Conservation (phyloP, 768 basidiomycete species). For the Amanita exitialis region DNA sequence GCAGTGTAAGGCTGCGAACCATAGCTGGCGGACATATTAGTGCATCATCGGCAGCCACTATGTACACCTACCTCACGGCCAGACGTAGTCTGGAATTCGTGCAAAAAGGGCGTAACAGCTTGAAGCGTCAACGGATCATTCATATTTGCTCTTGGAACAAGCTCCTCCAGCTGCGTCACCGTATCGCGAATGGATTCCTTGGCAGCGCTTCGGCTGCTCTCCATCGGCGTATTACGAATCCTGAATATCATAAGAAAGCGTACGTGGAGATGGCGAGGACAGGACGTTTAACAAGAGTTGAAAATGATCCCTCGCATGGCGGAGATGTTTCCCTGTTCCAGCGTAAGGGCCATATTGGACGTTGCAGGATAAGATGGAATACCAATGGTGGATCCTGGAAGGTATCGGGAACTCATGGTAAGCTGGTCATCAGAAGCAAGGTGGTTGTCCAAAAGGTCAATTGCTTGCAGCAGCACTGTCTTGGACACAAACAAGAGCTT, state of each 20-base stretch:
- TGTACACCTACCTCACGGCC: slow-evolving; percentile 58
- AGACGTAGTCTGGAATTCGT: slow-evolving; percentile 69
- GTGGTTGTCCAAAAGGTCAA: slow-evolving; percentile 59
- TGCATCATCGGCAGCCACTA: background rate
- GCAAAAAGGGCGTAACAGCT: slow-evolving; percentile 72
- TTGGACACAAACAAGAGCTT: slow-evolving; percentile 60
- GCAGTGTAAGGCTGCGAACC: slow-evolving; percentile 81
- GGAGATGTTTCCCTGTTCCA: slow-evolving; percentile 66
- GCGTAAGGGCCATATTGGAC: background rate
- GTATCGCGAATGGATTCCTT: slow-evolving; percentile 42
- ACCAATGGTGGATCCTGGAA: slow-evolving; percentile 90
- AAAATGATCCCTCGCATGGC: slow-evolving; percentile 82
- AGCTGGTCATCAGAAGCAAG: slow-evolving; percentile 65
- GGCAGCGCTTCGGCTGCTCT: slow-evolving; percentile 53
- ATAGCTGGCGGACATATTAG: slow-evolving; percentile 38
- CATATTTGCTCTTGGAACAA: slow-evolving; percentile 38
- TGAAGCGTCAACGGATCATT: slow-evolving; percentile 60
- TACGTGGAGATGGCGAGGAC: slow-evolving; percentile 31
- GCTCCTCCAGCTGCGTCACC: slow-evolving; percentile 44
- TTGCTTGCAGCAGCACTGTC: slow-evolving; percentile 60
- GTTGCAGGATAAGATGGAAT: slow-evolving; percentile 9
- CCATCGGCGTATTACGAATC: slow-evolving; percentile 77
- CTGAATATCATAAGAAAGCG: slow-evolving; percentile 71
- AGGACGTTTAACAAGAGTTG: slow-evolving; percentile 52
- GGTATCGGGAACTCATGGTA: slow-evolving; percentile 52